Base-by-base conservation (phyloP, 2,329 filamentous ascomycete genomes). In the Coniochaeta prunicola region DNA sequence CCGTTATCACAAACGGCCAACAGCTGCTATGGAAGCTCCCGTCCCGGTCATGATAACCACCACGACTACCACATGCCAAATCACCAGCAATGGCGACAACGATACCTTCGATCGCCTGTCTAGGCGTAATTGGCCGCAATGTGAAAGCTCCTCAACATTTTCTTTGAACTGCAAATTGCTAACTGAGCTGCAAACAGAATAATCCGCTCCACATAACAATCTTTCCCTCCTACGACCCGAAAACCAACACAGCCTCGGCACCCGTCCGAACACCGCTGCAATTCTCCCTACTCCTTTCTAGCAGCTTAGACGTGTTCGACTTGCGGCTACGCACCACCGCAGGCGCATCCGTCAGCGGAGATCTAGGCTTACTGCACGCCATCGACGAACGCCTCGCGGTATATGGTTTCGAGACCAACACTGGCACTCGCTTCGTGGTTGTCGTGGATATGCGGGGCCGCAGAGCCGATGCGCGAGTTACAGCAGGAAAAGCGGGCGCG, bases 391-490 rank as follows among this genome's bases (percentile, higher is more conserved):
- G 92, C 28, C 82, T 97, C 53, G 92, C 92, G 36, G 89, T 92
- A 65, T 99, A 97, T 77, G 94, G 94, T 67, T 97, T 91, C 85
- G 84, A 97, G 74, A 97, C 94, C 59, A 97, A 96, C 74, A 97
- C 94, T 28, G 92, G 92, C 42, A 86, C 96, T 63, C 92, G 93
- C 71, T 87, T 99, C 69, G 86, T 97, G 34, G 88, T 92, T 62
- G 85, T 97, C 3, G 88, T 97, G 31, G 93, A 99, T 75, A 91
- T 96, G 83, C 86, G 92, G 65, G 92, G 92, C 1, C 79, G 88
- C 24, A 76, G 81, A 56, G 74, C 79, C 57, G 75, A 73, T 56
- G 53, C n/a, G 9, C 53, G 53, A 7, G 30, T 34, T 1, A n/a
- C 53, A 7, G 10, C 17, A 4, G 69, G 59, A 3, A 59, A 60